phyloP scores from a whole-genome alignment of 2,329 filamentous ascomycete species.

The Neonectria ditissima region DNA sequence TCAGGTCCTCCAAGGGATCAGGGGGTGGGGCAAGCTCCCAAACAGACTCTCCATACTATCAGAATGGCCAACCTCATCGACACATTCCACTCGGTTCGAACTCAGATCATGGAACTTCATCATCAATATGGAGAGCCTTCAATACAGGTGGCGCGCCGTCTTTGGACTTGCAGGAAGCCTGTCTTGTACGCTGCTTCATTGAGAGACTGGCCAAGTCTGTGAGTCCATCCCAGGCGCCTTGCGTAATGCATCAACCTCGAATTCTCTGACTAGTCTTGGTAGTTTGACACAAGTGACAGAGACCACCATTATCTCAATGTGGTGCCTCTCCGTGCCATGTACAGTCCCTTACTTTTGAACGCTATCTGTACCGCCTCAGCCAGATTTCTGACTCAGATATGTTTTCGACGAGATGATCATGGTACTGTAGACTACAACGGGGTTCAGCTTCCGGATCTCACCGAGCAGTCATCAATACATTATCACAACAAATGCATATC shows the following conservation, averaged over 20 bases:
- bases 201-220: constrained; percentile 24
- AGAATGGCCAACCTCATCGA: background rate
- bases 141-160: background rate
- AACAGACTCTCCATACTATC: constrained; percentile 1
- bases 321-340: constrained; percentile 29
- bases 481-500: constrained; percentile 38
- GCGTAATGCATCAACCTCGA: too few species aligned
- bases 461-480: constrained; percentile 26
- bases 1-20: background rate
- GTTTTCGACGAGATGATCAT: constrained; percentile 16
- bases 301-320: constrained; percentile 34
- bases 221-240: background rate
- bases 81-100: background rate
- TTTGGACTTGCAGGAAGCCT: constrained; percentile 22
- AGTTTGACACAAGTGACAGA: constrained; percentile 33
- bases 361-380: constrained; percentile 33
- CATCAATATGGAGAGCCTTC: background rate
- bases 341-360: constrained; percentile 29
- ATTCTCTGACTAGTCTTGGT: background rate
- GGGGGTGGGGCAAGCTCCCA: background rate
- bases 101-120: background rate
- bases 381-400: constrained; percentile 26
- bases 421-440: constrained; percentile 26
- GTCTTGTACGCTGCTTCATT: constrained; percentile 29
- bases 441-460: constrained; percentile 21